Base-by-base conservation (phyloP, 2,329 filamentous ascomycete species). In the Cytospora leucostoma region DNA sequence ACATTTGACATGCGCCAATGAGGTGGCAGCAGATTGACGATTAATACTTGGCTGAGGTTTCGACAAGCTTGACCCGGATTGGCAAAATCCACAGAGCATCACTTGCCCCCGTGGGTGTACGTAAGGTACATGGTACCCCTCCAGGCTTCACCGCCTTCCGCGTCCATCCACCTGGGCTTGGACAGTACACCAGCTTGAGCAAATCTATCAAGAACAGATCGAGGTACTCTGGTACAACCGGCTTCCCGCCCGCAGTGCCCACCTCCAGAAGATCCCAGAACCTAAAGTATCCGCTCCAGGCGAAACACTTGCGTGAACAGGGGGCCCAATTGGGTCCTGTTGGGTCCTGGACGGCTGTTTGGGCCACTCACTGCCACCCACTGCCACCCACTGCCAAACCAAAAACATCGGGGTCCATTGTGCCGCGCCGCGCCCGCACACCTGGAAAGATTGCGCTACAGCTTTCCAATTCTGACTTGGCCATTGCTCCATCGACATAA, bases 401-500 rank as follows among this genome's bases (percentile, higher is more conserved):
- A 44, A n/a, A 44, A 44, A 44, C 17, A n/a, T 44, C 17, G 40
- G 40, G 40, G 40, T 44, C 40, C 40, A 44, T 44, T 44, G 15
- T 6, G 40, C 40, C 40, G 40, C 40, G 40, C 40, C 40, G 40
- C 17, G 40, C 40, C 40, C 40, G 40, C 17, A 44, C 17, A 44
- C 40, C 40, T 40, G 17, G n/a, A 10, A 44, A 44, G 40, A 47
- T 17, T 47, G 44, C 44, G 10, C 19, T 47, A 19, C 44, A 21
- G 44, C 44, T 47, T 47, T 47, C 35, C 15, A 47, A 47, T 47
- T 47, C 44, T 47, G 44, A 47, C 44, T 10, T 47, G 44, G 44
- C 44, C 44, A 47, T 21, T 47, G 44, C 44, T 47, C 44, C 44
- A 12, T 47, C 8, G n/a, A 47, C 44, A 44, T 47, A 17, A 17